These are phyloP conservation scores for barrel medic (Medicago truncatula) DNA, from an alignment of 306 rosid genomes.

Conservation along the genomic window MtrunA17r5.0-ANR NC_053043.1:29223501-29224000, in stretches of 20 bases:
- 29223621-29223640: conserved; percentile 23
- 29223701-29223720: too few relatives aligned
- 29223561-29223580: background rate
- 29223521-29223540: background rate
- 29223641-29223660: background rate
- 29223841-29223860: too few relatives aligned
- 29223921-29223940: conserved; percentile 86
- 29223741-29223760: too few relatives aligned
- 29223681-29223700: conserved; percentile 24
- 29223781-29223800: too few relatives aligned
- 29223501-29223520: background rate
- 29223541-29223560: background rate
- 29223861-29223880: too few relatives aligned
- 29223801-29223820: too few relatives aligned
- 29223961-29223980: conserved; percentile 85
- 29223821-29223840: too few relatives aligned
- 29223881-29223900: conserved; percentile 14
- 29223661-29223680: conserved; percentile 25
- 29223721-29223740: too few relatives aligned
- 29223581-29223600: background rate
- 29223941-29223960: conserved; percentile 80
- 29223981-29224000: conserved; percentile 93
- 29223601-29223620: background rate
- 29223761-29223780: too few relatives aligned
- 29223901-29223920: conserved; percentile 41